A percentile compares a stretch with the other conserved stretches of the same genome.
Conservation (phyloP, 306 rosid genomes). For the Erythrophleum fordii region DNA sequence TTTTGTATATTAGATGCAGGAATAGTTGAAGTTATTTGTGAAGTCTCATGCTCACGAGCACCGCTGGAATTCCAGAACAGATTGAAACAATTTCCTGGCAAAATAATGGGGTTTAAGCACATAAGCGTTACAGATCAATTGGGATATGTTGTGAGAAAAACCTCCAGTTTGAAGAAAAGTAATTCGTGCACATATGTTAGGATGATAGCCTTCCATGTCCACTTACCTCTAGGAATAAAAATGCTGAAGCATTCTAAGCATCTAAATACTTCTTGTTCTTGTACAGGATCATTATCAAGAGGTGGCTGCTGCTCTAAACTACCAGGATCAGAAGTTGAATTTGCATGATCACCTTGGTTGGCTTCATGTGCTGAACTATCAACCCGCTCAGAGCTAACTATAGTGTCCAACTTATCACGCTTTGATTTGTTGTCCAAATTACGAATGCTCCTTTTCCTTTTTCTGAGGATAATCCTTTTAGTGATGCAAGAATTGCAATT, state of each 20-base stretch:
- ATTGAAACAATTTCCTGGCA: constrained; percentile 51
- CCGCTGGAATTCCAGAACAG: constrained; percentile 34
- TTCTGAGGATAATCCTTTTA: constrained; percentile 55
- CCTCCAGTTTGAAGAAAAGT: not conserved
- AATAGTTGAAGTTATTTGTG: constrained; percentile 29
- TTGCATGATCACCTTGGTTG: constrained; percentile 32
- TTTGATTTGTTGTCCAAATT: constrained; percentile 12
- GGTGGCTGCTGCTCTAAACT: constrained; percentile 30
- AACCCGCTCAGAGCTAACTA: not conserved
- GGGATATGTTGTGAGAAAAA: constrained; percentile 14
- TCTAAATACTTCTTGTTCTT: constrained; percentile 50
- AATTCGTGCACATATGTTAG: not conserved
- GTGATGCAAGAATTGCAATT: constrained; percentile 61
- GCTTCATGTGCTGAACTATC: not conserved
- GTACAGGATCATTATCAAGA: constrained; percentile 27
- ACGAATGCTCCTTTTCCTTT: constrained; percentile 48
- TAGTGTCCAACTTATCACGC: constrained; percentile 28
- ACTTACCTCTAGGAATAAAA: constrained; percentile 52
- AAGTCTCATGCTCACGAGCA: constrained; percentile 29
- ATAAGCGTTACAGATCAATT: constrained; percentile 22
- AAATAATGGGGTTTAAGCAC: constrained; percentile 27
- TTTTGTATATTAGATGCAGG: constrained; percentile 33
- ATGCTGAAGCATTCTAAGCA: constrained; percentile 59
- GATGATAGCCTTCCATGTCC: not conserved
- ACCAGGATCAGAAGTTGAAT: constrained; percentile 28